Evolutionary conservation across 2,329 filamentous ascomycete genomes (phyloP), one percentile per base, ranked within the genome.

Genomic region (Penicillium sp.): DNA sequence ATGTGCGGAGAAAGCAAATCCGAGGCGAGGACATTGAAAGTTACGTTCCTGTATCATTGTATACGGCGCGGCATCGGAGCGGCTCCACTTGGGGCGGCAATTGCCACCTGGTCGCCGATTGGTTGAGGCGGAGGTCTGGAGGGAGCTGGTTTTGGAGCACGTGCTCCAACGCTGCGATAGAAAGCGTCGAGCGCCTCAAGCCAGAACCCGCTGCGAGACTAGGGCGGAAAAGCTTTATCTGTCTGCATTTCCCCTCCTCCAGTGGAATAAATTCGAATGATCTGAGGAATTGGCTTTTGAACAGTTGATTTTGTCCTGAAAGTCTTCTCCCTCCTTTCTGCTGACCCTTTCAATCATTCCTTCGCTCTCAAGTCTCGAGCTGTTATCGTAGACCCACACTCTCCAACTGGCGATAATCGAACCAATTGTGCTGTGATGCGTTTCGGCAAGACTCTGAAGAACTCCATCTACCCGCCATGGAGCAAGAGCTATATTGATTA

Each of bases 401-500:
- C 46, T 41, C n/a, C 19, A 53, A 51, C 58, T 15, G 30, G 48
- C 46, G 31, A 31, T 41, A 26, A 26, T 47, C 41, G 35, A 47
- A 38, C 23, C 38, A 46, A 52, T 50, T 53, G 17, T 19, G 35
- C 61, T 72, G 83, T 64, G 54, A 98, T 99, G 95, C 91, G 92
- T 72, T 99, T 97, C 83, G 94, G 94, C 66, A 92, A 89, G 81
- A 97, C 92, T 56, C 86, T 99, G 64, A 88, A 89, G 72, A 86
- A 88, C 72, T 89, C 91, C 63, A 84, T 91, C 71, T 95, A 98
- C 77, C 81, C 86, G 69, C 92, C 93, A 74, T 99, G 94, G 94
- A 91, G 90, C 78, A 91, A 90, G 76, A 86, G 96, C 73, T 98
- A 99, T 83, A 92, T 99, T 75, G 93, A 98, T 82, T 99, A 99